Conservation (phyloP, 2,329 filamentous ascomycete genomes). For the Arthroderma sp. region DNA sequence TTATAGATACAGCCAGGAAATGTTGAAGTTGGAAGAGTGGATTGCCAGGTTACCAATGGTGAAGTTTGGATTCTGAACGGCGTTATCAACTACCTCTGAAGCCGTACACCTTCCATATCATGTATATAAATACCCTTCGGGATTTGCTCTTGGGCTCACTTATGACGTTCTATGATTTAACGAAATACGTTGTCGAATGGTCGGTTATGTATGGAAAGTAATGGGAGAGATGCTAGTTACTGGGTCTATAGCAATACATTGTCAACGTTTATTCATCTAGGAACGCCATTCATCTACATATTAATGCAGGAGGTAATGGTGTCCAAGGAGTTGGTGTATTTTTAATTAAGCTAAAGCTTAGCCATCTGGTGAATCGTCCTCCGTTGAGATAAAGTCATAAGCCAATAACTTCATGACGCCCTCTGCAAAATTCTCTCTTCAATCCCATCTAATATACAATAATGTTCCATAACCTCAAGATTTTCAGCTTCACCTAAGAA, state of each 20-base stretch:
- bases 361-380: not conserved
- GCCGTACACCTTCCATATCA: not conserved
- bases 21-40: constrained; percentile 62
- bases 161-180: not conserved
- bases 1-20: constrained; percentile 52
- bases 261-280: too few relatives aligned
- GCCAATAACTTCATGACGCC: constrained; percentile 3
- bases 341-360: too few relatives aligned
- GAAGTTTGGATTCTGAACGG: constrained; percentile 68
- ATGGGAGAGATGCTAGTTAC: too few relatives aligned
- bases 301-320: too few relatives aligned
- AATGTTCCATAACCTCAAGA: constrained; percentile 84
- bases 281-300: too few relatives aligned
- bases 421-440: constrained; percentile 65
- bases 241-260: too few relatives aligned
- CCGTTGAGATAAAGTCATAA: not conserved
- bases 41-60: constrained; percentile 69
- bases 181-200: too few relatives aligned
- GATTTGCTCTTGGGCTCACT: too few relatives aligned
- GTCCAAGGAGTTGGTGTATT: too few relatives aligned
- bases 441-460: constrained; percentile 77
- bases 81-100: constrained; percentile 40
- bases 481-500: constrained; percentile 91
- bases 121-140: too few relatives aligned
- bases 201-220: too few relatives aligned